phyloP scores from a whole-genome alignment of 2,329 filamentous ascomycete genomes.

The Pyrenophora tritici-repentis region DNA sequence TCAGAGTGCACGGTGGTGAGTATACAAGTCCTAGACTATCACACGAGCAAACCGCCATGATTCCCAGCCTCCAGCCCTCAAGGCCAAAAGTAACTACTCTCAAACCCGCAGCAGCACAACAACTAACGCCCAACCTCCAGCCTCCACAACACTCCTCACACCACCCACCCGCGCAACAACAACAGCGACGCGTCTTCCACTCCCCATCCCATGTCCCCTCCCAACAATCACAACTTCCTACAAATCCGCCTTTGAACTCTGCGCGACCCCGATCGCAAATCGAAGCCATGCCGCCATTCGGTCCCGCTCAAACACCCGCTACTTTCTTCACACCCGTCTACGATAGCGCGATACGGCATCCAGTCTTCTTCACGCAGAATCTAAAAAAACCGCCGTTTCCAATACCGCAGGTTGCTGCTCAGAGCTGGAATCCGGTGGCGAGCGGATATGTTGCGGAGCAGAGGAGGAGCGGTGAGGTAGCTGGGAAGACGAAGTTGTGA shows the following conservation, averaged over 20 bases:
- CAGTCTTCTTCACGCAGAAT: conserved; percentile 74
- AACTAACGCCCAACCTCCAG: conserved; percentile 21
- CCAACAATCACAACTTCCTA: background rate
- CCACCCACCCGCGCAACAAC: conserved; percentile 31
- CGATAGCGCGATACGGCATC: conserved; percentile 67
- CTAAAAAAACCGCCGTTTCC: conserved; percentile 62
- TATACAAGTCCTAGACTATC: conserved; percentile 8
- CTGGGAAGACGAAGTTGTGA: conserved; percentile 39
- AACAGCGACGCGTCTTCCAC: conserved; percentile 34
- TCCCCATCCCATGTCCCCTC: conserved; percentile 11
- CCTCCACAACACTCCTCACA: conserved; percentile 28
- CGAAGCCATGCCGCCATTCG: conserved; percentile 54
- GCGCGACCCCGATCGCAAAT: conserved; percentile 51
- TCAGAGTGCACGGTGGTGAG: too few species aligned
- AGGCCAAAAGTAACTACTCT: conserved; percentile 44
- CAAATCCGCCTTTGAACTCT: background rate
- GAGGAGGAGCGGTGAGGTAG: conserved; percentile 15
- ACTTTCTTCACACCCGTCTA: conserved; percentile 41
- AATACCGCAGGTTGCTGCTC: conserved; percentile 42
- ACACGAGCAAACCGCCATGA: conserved; percentile 34
- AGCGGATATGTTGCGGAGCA: conserved; percentile 50
- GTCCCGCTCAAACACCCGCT: conserved; percentile 20
- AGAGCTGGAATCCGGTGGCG: conserved; percentile 51
- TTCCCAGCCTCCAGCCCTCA: conserved; percentile 47
- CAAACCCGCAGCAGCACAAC: background rate